Evolutionary conservation across 2,329 filamentous ascomycete species (phyloP).

Genomic region (Capronia epimyces): DNA sequence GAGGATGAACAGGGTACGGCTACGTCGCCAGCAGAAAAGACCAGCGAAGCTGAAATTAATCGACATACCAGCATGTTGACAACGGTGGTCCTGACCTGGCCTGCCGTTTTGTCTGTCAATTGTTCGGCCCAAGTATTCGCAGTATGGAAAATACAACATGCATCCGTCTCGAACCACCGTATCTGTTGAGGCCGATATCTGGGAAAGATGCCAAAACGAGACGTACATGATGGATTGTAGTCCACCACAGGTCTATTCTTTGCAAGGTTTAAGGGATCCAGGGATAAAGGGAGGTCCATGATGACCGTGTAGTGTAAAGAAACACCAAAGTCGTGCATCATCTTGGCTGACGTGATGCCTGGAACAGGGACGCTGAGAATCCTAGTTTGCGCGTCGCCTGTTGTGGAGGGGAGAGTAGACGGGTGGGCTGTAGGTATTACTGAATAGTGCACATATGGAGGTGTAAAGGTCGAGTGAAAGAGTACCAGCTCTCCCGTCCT

Average conservation of each 20-base stretch:
- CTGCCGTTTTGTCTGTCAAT: constrained; percentile 29
- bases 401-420: constrained; percentile 32
- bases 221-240: constrained; percentile 53
- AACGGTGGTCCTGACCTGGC: constrained; percentile 33
- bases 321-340: constrained; percentile 74
- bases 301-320: constrained; percentile 59
- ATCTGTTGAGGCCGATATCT: constrained; percentile 53
- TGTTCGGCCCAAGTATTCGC: constrained; percentile 63
- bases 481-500: constrained; percentile 60
- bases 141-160: constrained; percentile 67
- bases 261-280: constrained; percentile 58
- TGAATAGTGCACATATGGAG: constrained; percentile 64
- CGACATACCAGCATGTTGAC: constrained; percentile 64
- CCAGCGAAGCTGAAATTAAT: constrained; percentile 58
- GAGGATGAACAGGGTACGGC: constrained; percentile 45
- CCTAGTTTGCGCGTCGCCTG: constrained; percentile 27
- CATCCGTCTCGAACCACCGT: constrained; percentile 62
- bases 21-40: constrained; percentile 62
- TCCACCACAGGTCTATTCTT: constrained; percentile 53
- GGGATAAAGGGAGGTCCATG: constrained; percentile 61
- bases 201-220: constrained; percentile 64
- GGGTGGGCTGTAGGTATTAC: constrained; percentile 43
- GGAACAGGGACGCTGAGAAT: constrained; percentile 54
- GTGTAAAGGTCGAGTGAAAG: constrained; percentile 61
- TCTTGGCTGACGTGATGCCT: constrained; percentile 58